phyloP scores from a whole-genome alignment of 2,329 filamentous ascomycete species.

The Aspergillus sp. region DNA sequence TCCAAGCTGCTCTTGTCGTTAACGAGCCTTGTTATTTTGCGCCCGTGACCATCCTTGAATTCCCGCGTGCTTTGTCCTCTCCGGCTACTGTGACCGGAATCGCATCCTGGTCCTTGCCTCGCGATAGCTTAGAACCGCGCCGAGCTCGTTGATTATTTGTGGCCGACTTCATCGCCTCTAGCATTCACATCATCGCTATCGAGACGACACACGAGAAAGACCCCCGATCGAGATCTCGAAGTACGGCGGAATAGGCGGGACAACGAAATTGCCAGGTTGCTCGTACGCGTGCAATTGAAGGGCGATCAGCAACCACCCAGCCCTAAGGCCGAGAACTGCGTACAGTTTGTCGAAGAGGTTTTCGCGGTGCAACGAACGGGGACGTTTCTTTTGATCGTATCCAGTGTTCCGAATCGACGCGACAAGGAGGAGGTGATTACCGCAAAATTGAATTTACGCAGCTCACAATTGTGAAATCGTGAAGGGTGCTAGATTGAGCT shows the following conservation, averaged over 20 bases:
- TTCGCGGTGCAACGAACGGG: background rate
- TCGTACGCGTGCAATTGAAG: slow-evolving; percentile 5
- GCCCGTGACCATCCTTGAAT: slow-evolving; percentile 5
- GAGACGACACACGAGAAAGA: background rate
- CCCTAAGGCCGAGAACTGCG: background rate
- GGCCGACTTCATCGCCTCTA: background rate
- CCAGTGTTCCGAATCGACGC: background rate
- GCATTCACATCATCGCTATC: background rate
- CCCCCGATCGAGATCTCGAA: background rate
- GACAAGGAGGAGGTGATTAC: background rate
- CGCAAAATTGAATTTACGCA: background rate
- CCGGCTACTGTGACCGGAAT: slow-evolving; percentile 12
- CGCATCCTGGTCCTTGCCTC: slow-evolving; percentile 18
- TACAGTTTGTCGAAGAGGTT: background rate
- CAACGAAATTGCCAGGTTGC: background rate
- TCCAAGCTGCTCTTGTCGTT: slow-evolving; percentile 10
- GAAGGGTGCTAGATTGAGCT: background rate
- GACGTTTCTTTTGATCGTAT: background rate
- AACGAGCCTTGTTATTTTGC: slow-evolving; percentile 4
- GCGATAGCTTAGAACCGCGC: slow-evolving; percentile 21
- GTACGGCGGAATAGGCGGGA: background rate
- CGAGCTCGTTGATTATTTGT: slow-evolving; percentile 12
- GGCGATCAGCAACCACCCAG: background rate
- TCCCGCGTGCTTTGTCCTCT: slow-evolving; percentile 1
- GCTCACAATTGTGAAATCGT: background rate